Evolutionary conservation across 176 grass and related monocot genomes (phyloP), one percentile per base, ranked within the genome.

Genomic region (Triticum timopheevii): DNA sequence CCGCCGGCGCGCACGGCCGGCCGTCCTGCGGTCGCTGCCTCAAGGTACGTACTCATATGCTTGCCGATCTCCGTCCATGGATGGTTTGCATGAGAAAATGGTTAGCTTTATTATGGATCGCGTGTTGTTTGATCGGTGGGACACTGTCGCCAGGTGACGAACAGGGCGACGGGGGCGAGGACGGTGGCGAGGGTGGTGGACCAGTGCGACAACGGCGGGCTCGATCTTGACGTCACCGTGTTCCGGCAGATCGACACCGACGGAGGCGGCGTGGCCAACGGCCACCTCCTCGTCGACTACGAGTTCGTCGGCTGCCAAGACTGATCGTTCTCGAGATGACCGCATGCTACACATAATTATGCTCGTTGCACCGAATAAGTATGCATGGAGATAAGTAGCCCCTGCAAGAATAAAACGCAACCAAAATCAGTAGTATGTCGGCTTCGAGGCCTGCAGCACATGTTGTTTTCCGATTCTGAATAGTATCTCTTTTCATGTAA

Each of bases 191-290:
- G 95, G 86, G 86, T 97, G 8, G 84, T 97, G 12, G 95, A 94
- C 71, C 92, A 97, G 73, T 97, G 95, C 68, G 62, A 66, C 20
- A 94, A 94, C 25, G 90, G 92, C 15, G 95, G 92, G 23, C 58
- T 97, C 3, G 95, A 97, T 67, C 84, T 95, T 10, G 92, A 97
- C 38, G 35, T 58, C 23, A 82, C 89, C 13, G 87, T 95, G 13
- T 97, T 97, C 70, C 79, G 62, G 63, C 45, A 88, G 84, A 77
- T 97, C 59, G 95, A 97, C 30, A 97, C 88, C 4, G 7, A 94
- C 39, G 75, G 82, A 0, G 12, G 3, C 1, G 95, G 92, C 23
- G 81, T 79, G 36, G 71, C 63, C n/a, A 73, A 65, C 13, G 95
- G 92, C 0, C 89, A 94, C 71, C 81, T 97, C 8, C 16, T 65